Conservation (phyloP, 176 grass and related monocot species). For the Avena atlantica region DNA sequence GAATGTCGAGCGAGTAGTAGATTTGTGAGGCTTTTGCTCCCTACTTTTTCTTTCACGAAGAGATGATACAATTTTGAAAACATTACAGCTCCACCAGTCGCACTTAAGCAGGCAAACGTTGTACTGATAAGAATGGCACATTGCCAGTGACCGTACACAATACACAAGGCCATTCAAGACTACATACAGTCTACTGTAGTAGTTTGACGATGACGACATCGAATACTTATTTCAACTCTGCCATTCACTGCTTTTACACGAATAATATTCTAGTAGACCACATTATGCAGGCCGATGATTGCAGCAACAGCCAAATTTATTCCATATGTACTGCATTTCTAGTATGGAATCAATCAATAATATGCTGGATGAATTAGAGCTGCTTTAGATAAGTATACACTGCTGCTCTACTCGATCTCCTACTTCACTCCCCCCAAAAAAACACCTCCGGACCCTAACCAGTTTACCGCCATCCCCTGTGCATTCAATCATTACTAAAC, state of each 20-base stretch:
- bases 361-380: neutral
- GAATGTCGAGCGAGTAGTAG: too few species aligned
- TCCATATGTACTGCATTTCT: constrained; percentile 5
- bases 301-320: neutral
- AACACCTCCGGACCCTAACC: neutral
- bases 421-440: neutral
- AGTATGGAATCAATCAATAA: constrained; percentile 20
- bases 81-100: too few species aligned
- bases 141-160: too few species aligned
- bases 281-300: neutral
- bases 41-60: too few species aligned
- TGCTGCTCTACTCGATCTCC: neutral
- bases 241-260: neutral
- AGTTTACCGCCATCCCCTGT: neutral
- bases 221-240: neutral
- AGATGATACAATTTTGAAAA: too few species aligned
- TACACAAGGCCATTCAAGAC: too few species aligned
- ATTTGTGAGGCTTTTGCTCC: too few species aligned
- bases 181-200: neutral
- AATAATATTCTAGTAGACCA: too few species aligned
- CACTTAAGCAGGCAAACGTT: too few species aligned
- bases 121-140: too few species aligned
- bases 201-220: neutral
- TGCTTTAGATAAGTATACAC: constrained; percentile 16
- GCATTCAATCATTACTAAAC: neutral